Base-by-base conservation (phyloP, 169 alveolate genomes). In the Eimeria nieschulzi region DNA sequence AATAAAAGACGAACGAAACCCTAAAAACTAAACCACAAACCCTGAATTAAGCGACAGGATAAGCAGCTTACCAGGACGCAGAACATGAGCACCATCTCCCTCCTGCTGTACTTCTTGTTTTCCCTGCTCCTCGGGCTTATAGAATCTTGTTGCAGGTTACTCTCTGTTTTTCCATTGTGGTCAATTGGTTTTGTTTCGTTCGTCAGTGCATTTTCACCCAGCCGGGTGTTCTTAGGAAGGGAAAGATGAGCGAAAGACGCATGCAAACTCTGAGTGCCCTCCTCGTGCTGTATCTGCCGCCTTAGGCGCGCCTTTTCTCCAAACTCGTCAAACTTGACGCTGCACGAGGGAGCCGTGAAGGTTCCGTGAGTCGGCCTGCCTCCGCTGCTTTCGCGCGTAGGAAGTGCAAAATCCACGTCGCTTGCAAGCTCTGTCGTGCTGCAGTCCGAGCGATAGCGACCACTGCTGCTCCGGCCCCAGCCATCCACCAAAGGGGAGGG, bases 241-340 rank as follows among this genome's bases (percentile, higher is more conserved):
- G 78, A 70, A 5, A 70, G 13, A 33, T 73, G 83, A 3, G 56
- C 56, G 21, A 73, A 46, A 17, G 83, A 39, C 1, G 83, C 83
- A 15, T 73, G 83, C 21, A 73, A 61, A 15, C 83, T 73, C 61
- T 73, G 83, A 1, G 83, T 73, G 83, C 83, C 83, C n/a, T 73
- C 83, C 2, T 33, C 7, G 5, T 10, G 7, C 56, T 33, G 53
- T 2, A 2, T 25, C 10, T 73, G 56, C 23, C 83, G 56, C 61
- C 26, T 23, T 21, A n/a, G 83, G 33, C 46, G 9, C 56, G 83
- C 83, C 17, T 56, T 61, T 9, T 23, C 83, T 13, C 63, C 83
- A 33, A 73, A 73, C 13, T 73, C 83, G 19, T 73, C 83, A 15
- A 33, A 73, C 61, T 33, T 6, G 26, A 15, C 56, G 83, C 83